phyloP scores from a whole-genome alignment of 2,329 filamentous ascomycete species.

The Apiospora sp. region DNA sequence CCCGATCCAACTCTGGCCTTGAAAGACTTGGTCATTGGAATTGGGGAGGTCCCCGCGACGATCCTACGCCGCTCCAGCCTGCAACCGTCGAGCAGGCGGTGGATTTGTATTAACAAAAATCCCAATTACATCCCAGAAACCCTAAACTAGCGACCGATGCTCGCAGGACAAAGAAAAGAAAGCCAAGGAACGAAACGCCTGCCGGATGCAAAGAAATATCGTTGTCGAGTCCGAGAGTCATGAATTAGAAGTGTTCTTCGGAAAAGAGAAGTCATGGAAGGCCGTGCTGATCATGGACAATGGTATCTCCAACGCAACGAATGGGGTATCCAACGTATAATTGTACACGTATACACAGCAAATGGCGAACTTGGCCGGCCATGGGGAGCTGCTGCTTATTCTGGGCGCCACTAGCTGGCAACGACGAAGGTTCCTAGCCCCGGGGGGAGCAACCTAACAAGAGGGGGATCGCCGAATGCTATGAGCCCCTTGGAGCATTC shows the following conservation, averaged over 20 bases:
- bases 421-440: background rate
- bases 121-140: constrained; percentile 13
- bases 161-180: constrained; percentile 7
- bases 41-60: background rate
- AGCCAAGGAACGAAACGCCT: background rate
- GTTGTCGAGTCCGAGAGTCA: constrained; percentile 12
- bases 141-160: background rate
- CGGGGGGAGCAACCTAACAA: background rate
- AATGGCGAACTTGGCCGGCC: constrained; percentile 2
- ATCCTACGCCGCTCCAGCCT: background rate
- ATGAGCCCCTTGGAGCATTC: constrained; percentile 37
- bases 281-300: constrained; percentile 40
- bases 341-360: constrained; percentile 24
- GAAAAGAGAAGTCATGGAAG: constrained; percentile 20
- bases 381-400: background rate
- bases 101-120: constrained; percentile 16
- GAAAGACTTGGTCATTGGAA: background rate
- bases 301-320: constrained; percentile 43
- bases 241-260: constrained; percentile 24
- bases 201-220: constrained; percentile 21
- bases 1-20: background rate
- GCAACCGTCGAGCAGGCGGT: background rate
- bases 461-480: background rate
- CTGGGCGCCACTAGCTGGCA: constrained; percentile 18
- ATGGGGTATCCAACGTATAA: constrained; percentile 39